phyloP scores from a whole-genome alignment of 2,329 filamentous ascomycete species.

The Aureobasidium sp. region DNA sequence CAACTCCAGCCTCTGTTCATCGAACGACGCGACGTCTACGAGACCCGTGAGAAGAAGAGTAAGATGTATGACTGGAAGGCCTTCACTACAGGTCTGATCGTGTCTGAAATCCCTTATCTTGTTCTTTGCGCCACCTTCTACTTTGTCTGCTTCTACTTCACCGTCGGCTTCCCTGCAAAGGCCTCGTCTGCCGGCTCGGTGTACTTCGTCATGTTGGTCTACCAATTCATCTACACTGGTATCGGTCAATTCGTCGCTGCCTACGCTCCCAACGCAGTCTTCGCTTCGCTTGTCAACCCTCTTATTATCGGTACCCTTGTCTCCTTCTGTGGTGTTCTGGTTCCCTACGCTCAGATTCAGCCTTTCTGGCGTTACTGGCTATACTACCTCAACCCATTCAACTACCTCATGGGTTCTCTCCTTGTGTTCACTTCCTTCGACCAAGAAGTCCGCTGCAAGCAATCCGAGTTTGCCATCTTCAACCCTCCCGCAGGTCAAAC shows the following conservation, averaged over 20 bases:
- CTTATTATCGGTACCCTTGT: slow-evolving; percentile 75
- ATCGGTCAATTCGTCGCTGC: slow-evolving; percentile 69
- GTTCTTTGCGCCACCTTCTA: slow-evolving; percentile 55
- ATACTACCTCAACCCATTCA: slow-evolving; percentile 77
- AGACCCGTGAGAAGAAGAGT: slow-evolving; percentile 76
- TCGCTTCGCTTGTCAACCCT: slow-evolving; percentile 76
- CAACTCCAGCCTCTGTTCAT: slow-evolving; percentile 81
- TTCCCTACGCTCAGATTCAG: slow-evolving; percentile 68
- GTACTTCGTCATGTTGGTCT: slow-evolving; percentile 77
- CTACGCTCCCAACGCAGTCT: slow-evolving; percentile 52
- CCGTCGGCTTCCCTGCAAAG: slow-evolving; percentile 34
- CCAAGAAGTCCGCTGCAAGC: slow-evolving; percentile 50
- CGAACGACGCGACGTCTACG: slow-evolving; percentile 71
- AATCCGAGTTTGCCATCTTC: slow-evolving; percentile 43
- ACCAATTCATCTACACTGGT: slow-evolving; percentile 76
- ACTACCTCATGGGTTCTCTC: slow-evolving; percentile 57
- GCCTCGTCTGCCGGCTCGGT: too few species aligned
- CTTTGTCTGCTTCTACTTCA: slow-evolving; percentile 67
- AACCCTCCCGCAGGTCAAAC: slow-evolving; percentile 39
- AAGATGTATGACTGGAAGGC: slow-evolving; percentile 85
- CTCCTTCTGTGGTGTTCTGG: slow-evolving; percentile 79
- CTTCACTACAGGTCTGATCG: slow-evolving; percentile 70
- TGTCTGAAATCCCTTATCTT: slow-evolving; percentile 77
- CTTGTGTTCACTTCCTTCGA: slow-evolving; percentile 41
- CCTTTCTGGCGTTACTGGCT: slow-evolving; percentile 79